Evolutionary conservation across 768 basidiomycete genomes (phyloP), one percentile per base, ranked within the genome.

Genomic region (Boletus sp.): DNA sequence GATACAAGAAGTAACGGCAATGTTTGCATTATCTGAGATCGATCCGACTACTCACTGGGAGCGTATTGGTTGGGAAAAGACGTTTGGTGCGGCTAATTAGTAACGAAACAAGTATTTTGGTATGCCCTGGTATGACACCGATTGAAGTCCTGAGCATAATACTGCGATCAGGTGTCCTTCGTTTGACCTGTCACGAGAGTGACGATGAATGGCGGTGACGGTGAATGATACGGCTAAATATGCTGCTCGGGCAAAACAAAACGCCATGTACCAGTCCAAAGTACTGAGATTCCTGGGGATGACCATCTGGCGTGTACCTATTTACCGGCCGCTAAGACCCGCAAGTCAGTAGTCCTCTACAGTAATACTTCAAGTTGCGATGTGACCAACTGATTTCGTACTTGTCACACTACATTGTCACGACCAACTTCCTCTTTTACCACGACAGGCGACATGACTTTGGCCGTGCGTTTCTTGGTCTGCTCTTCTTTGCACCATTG

Each of bases 381-480:
- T 41, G 63, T 62, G 55, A 64, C 60, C 60, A 35, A 30, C 14
- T n/a, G n/a, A 38, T 46, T 47, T 52, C 67, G 58, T 58, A 57
- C 44, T 33, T 46, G 67, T 68, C 67, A 68, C 64, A n/a, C 42
- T 54, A 56, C 51, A 9, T 3, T 46, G 57, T 62, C 66, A 64
- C 58, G 34, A 15, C 17, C 23, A 34, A 21, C 53, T 54, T 60
- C 55, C 49, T 61, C 54, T 58, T 62, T 63, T 27, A 66, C 66
- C 46, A 62, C 63, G 32, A 65, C 60, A 3, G 43, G 37, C 51
- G 49, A 58, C 58, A 64, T 58, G 69, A 47, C 58, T 41, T 59
- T 67, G 40, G 54, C 39, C 14, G 67, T 64, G 51, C 17, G 64
- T 70, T 53, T 44, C 23, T 34, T 40, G 23, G 25, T 42, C 33